Conservation (phyloP, 495 filamentous ascomycete species). For the Bacidia rubella region DNA sequence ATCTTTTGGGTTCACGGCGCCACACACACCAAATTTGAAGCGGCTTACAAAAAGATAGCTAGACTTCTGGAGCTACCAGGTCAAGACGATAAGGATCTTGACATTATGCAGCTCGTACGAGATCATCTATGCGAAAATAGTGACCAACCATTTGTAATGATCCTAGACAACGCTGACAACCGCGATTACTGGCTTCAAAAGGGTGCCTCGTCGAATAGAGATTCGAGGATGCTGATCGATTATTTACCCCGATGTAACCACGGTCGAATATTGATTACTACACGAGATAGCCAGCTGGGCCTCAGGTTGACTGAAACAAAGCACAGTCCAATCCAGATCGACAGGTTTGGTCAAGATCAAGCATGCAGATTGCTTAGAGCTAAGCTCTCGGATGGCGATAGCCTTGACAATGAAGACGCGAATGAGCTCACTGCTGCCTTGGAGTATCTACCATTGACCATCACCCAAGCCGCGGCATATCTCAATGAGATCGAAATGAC, state of each 20-base stretch:
- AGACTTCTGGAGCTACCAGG: slow-evolving; percentile 23
- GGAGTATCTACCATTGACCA: slow-evolving; percentile 20
- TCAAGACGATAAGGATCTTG: slow-evolving; percentile 22
- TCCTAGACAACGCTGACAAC: slow-evolving; percentile 43
- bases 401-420: neutral
- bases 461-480: slow-evolving; percentile 21
- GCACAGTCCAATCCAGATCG: slow-evolving; percentile 6
- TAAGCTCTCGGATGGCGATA: slow-evolving; percentile 3
- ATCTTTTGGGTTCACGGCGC: slow-evolving; percentile 33
- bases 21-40: slow-evolving; percentile 23
- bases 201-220: neutral
- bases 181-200: slow-evolving; percentile 17
- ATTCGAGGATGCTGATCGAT: slow-evolving; percentile 13
- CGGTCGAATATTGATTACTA: slow-evolving; percentile 22
- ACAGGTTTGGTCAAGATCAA: slow-evolving; percentile 5
- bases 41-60: slow-evolving; percentile 29
- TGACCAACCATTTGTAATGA: slow-evolving; percentile 31
- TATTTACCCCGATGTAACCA: slow-evolving; percentile 17
- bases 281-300: slow-evolving; percentile 17
- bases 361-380: slow-evolving; percentile 6
- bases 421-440: slow-evolving; percentile 11
- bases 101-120: slow-evolving; percentile 26
- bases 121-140: slow-evolving; percentile 24
- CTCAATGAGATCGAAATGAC: slow-evolving; percentile 16
- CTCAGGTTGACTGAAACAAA: slow-evolving; percentile 10